Evolutionary conservation across 495 filamentous ascomycete species (phyloP), one percentile per base, ranked within the genome.

Genomic region (Penicillium fimorum): DNA sequence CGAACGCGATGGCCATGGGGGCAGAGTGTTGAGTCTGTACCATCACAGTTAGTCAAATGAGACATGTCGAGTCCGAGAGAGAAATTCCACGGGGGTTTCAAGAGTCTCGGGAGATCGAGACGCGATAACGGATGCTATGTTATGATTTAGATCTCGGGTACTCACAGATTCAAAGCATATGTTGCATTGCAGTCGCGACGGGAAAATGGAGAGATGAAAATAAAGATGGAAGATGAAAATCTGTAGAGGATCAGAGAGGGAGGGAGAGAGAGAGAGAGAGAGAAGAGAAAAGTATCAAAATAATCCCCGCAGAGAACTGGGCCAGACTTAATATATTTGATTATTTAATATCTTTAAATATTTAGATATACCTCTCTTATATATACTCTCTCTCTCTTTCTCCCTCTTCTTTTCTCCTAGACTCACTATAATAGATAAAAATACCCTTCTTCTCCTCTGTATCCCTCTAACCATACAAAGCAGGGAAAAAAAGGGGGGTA

Each of bases 161-260:
- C 60, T 56, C 59, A 68, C 65, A 45, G 62, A 52, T 57, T 49
- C 59, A 63, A 63, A 64, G 47, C 50, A 60, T 60, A 53, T 41
- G 59, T 20, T 12, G 40, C 22, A 22, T 65, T 63, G 59, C 44
- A 50, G 66, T 68, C 53, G 45, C 50, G 50, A 63, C 62, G 53
- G 50, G 50, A 15, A 33, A 44, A 18, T 25, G 13, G 37, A 12
- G 32, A 46, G 22, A 42, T 24, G 41, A 29, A 47, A 32, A 27
- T 18, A 15, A 10, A 46, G 4, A 56, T 22, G 56, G 45, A 37
- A 20, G 18, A 50, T 47, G 47, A 27, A 25, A 29, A 37, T 22
- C 22, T 22, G 9, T 17, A 45, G 29, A 42, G 49, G 30, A n/a
- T 40, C 25, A 50, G 24, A 62, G 30, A 48, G 15, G 53, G 17